phyloP scores from a whole-genome alignment of 306 rosid species.

The Lablab purpureus region DNA sequence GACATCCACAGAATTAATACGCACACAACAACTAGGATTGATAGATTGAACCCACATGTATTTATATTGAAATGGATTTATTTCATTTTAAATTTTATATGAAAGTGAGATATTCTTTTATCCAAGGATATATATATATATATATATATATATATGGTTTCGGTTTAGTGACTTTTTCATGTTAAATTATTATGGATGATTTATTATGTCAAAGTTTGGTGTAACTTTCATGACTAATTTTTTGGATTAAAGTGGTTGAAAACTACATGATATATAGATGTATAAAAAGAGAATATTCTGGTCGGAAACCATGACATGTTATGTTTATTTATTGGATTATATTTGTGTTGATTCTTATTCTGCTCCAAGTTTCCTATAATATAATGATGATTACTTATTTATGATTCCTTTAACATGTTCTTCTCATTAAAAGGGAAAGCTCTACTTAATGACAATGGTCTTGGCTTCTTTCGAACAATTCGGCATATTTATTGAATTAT shows the following conservation, averaged over 20 bases:
- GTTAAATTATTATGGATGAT: not conserved
- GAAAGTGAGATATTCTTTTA: not conserved
- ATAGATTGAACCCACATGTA: not conserved
- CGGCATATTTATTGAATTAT: not conserved
- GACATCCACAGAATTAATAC: too few species aligned
- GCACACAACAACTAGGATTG: not conserved
- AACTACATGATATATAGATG: not conserved
- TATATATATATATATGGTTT: not conserved
- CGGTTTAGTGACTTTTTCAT: not conserved
- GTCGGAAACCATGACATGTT: not conserved
- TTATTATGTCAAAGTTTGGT: conserved; percentile 1
- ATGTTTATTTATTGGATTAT: not conserved
- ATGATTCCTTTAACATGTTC: not conserved
- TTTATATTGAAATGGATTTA: not conserved
- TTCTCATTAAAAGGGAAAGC: not conserved
- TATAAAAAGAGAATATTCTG: not conserved
- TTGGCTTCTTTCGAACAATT: not conserved
- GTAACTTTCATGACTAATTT: not conserved
- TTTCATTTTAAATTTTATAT: not conserved
- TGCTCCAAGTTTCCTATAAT: not conserved
- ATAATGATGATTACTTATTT: not conserved
- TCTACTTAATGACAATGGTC: not conserved
- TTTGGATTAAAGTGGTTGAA: not conserved
- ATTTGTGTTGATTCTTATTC: not conserved
- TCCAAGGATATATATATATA: too few species aligned